phyloP scores from a whole-genome alignment of 106 monocot genomes.

The Dioscorea alata region DNA sequence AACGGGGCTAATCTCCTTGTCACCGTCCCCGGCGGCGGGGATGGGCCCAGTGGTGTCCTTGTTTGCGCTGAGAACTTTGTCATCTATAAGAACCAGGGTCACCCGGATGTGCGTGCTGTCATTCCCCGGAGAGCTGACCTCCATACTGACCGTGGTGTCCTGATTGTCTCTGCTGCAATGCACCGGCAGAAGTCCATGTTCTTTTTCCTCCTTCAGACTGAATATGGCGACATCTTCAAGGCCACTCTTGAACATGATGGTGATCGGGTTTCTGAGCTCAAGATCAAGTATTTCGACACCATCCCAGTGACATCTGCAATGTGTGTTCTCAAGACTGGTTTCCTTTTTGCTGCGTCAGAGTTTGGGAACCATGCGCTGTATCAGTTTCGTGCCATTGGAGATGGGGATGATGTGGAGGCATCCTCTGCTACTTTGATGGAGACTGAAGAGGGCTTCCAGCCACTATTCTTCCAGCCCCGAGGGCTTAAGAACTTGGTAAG shows the following conservation, averaged over 20 bases:
- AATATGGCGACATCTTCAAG: conserved; percentile 92
- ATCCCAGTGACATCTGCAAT: conserved; percentile 87
- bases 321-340: conserved; percentile 78
- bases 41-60: conserved; percentile 91
- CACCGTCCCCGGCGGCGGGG: conserved; percentile 90
- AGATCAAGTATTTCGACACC: conserved; percentile 96
- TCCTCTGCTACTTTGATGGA: conserved; percentile 88
- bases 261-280: conserved; percentile 75
- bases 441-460: conserved; percentile 97
- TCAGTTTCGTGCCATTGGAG: conserved; percentile 90
- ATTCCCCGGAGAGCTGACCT: conserved; percentile 85
- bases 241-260: conserved; percentile 67
- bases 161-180: conserved; percentile 73
- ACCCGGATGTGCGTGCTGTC: conserved; percentile 85
- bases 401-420: conserved; percentile 94
- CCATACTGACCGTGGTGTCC: conserved; percentile 84
- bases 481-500: conserved; percentile 74
- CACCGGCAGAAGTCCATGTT: conserved; percentile 90
- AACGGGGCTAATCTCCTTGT: conserved; percentile 92
- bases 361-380: conserved; percentile 91
- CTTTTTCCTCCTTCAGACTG: conserved; percentile 93
- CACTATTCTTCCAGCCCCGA: conserved; percentile 90
- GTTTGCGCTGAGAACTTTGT: conserved; percentile 97
- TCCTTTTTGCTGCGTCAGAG: conserved; percentile 89
- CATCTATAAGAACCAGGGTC: conserved; percentile 92